Conservation (phyloP, 1,284 basidiomycete genomes). For the Rhodotorula sp. region DNA sequence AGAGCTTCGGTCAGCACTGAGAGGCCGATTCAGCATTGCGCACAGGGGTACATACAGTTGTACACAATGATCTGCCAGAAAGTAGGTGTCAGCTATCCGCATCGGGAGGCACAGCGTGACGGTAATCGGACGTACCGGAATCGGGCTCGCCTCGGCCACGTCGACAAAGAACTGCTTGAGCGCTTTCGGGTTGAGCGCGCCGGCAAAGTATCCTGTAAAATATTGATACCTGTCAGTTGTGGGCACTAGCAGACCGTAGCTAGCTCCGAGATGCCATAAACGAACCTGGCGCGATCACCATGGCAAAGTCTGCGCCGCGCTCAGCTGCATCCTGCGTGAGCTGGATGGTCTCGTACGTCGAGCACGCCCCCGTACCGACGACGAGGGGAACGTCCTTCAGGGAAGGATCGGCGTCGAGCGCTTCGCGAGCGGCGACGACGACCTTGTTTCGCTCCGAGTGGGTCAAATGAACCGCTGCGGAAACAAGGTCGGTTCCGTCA, state of each 20-base stretch:
- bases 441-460: conserved; percentile 65
- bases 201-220: conserved; percentile 51
- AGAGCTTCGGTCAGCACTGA: rapidly evolving
- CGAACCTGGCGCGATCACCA: conserved; percentile 56
- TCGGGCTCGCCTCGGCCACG: conserved; percentile 76
- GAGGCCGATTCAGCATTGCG: neutral
- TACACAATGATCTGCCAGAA: conserved; percentile 64
- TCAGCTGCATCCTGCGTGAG: conserved; percentile 73
- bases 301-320: conserved; percentile 72
- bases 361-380: conserved; percentile 76
- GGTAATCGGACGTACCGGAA: conserved; percentile 59
- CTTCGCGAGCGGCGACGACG: conserved; percentile 66
- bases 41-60: conserved; percentile 60
- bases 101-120: too few relatives aligned
- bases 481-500: neutral
- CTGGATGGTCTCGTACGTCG: conserved; percentile 76
- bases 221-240: too few relatives aligned
- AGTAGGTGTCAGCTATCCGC: neutral
- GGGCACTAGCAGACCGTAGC: rapidly evolving
- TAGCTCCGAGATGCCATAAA: neutral
- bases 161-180: conserved; percentile 55
- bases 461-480: conserved; percentile 67
- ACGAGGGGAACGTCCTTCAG: conserved; percentile 69
- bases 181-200: conserved; percentile 52
- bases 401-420: conserved; percentile 66